Evolutionary conservation across 2,329 filamentous ascomycete species (phyloP).

Genomic region (Trichoderma sp.): DNA sequence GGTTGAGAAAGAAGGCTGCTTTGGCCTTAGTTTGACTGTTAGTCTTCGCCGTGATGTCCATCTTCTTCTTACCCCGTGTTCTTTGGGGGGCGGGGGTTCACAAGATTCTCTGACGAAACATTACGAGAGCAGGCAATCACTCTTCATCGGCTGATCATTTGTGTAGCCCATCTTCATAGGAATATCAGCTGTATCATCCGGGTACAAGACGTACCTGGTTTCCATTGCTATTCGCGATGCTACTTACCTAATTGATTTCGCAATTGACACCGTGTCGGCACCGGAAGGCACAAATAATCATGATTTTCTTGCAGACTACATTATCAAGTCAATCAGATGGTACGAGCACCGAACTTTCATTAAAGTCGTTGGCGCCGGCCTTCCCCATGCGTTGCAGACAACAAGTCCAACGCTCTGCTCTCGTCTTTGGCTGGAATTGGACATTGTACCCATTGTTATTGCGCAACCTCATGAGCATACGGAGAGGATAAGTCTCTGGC

Average conservation of each 20-base stretch:
- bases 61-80: too few species aligned
- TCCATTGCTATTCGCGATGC: conserved; percentile 70
- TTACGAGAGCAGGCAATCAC: background rate
- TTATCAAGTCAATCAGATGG: conserved; percentile 52
- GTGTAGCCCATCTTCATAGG: conserved; percentile 53
- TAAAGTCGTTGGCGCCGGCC: conserved; percentile 73
- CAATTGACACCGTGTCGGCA: conserved; percentile 52
- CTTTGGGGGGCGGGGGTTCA: background rate
- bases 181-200: conserved; percentile 53
- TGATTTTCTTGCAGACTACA: conserved; percentile 53
- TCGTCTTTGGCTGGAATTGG: conserved; percentile 70
- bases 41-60: background rate
- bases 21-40: conserved; percentile 11
- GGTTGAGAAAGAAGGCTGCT: background rate
- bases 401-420: conserved; percentile 65
- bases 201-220: conserved; percentile 53
- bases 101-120: background rate
- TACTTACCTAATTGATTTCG: conserved; percentile 71
- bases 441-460: conserved; percentile 70
- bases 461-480: conserved; percentile 42
- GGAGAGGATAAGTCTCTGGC: conserved; percentile 45
- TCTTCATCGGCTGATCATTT: background rate
- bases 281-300: background rate
- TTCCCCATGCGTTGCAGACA: conserved; percentile 57
- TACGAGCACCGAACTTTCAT: conserved; percentile 65